Base-by-base conservation (phyloP, 495 filamentous ascomycete genomes). In the Xylaria nigripes region DNA sequence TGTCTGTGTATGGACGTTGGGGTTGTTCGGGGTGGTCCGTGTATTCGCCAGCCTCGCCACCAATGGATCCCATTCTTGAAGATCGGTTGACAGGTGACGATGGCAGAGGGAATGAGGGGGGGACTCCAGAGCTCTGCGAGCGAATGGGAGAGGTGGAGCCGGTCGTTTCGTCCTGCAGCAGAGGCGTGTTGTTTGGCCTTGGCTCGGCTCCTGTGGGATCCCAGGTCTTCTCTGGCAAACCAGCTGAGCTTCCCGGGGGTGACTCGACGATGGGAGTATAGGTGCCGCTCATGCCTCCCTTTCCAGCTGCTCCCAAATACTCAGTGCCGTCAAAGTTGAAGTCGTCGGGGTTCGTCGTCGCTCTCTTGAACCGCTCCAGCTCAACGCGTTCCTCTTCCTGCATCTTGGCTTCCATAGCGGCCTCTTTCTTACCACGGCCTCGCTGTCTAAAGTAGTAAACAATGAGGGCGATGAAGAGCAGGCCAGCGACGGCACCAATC, bases 361-460 rank as follows among this genome's bases (percentile, higher is more conserved):
- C 64, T 57, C 68, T 70, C 50, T 66, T 66, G 65, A 72, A 83
- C 46, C 78, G 76, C 61, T 82, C 72, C 54, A 86, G 72, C 68
- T 87, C 86, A n/a, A 75, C 68, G 6, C 80, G 81, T 56, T 87
- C 82, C 44, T 73, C 73, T 61, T 80, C 70, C 53, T 71, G 76
- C 42, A 74, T 72, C 50, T 77, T 73, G 49, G 82, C 76, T 19
- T 76, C 76, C 3, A 80, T 57, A 46, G 76, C 77, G 24, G 79
- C 77, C 62, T 90, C 86, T 23, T 72, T 72, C 55, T 79, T 76
- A 25, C 88, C 88, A 36, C 75, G 72, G 41, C 81, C 76, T 46
- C 87, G 77, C 64, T 89, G 85, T 42, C 74, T 76, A 64, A 89
- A 66, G 70, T 81, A 87, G 70, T 80, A 84, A 58, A 85, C 73